These are phyloP conservation scores for Alternaria sp. DNA, from an alignment of 2,329 filamentous ascomycete species.

Conservation along the genomic window DNA sequence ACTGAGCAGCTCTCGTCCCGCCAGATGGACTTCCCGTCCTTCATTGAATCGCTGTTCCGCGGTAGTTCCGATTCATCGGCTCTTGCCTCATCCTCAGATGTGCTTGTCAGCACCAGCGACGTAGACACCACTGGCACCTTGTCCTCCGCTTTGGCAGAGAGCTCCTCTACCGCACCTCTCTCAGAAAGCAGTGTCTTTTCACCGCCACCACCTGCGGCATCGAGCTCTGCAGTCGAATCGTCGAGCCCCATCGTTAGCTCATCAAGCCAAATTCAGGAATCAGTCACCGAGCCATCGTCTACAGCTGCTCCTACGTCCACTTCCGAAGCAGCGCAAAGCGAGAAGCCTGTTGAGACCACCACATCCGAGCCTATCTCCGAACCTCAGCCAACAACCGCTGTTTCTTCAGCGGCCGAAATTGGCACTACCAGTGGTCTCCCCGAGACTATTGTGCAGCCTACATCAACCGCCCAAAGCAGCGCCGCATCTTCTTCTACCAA, in stretches of 20 bases:
- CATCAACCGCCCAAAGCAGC: slow-evolving; percentile 1
- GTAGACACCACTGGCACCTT: slow-evolving; percentile 18
- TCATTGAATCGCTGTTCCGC: slow-evolving; percentile 36
- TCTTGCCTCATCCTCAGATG: slow-evolving; percentile 5
- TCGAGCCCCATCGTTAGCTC: neutral
- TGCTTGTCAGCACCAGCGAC: slow-evolving; percentile 16
- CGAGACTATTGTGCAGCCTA: slow-evolving; percentile 8
- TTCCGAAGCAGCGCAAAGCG: slow-evolving; percentile 3
- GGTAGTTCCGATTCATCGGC: slow-evolving; percentile 21
- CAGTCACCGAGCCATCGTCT: neutral
- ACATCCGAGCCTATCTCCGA: slow-evolving; percentile 6
- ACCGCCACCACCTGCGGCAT: slow-evolving; percentile 4
- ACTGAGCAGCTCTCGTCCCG: slow-evolving; percentile 24
- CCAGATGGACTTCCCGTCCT: slow-evolving; percentile 33
- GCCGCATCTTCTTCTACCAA: neutral
- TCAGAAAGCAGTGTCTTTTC: neutral
- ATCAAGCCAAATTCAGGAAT: neutral
- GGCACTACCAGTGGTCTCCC: slow-evolving; percentile 13
- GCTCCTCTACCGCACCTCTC: slow-evolving; percentile 1
- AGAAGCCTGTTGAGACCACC: slow-evolving; percentile 4
- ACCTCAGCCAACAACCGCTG: neutral
- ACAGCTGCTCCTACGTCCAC: slow-evolving; percentile 4
- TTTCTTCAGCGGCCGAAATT: slow-evolving; percentile 1
- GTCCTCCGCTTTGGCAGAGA: slow-evolving; percentile 13
- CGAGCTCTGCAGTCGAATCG: neutral